A percentile compares a stretch with the other conserved stretches of the same genome.
These are phyloP conservation scores for Rosa multiflora DNA, from an alignment of 306 rosid species.

Conservation along the genomic window DNA sequence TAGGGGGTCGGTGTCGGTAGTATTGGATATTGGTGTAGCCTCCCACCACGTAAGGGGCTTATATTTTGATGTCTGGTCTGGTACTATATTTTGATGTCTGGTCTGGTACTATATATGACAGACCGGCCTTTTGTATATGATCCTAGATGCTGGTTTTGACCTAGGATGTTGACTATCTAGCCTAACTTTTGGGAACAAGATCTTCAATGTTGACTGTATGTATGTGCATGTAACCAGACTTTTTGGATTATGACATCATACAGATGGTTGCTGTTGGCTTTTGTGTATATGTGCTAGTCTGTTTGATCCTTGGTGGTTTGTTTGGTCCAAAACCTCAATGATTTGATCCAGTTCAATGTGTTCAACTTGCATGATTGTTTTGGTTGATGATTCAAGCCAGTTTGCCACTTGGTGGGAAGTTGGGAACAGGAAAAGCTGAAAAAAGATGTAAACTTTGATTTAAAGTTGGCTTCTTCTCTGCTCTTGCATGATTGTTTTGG, in stretches of 20 bases:
- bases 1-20: slow-evolving; percentile 14
- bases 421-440: too few relatives aligned
- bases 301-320: not conserved
- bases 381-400: too few relatives aligned
- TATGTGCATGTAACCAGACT: not conserved
- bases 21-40: not conserved
- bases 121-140: not conserved
- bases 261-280: not conserved
- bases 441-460: too few relatives aligned
- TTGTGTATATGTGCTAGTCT: not conserved
- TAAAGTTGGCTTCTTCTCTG: too few relatives aligned
- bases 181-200: not conserved
- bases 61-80: not conserved
- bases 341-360: too few relatives aligned
- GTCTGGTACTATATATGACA: not conserved
- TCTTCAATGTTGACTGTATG: not conserved
- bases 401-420: too few relatives aligned
- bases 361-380: too few relatives aligned
- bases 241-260: not conserved
- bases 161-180: not conserved
- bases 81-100: not conserved
- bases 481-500: too few relatives aligned
- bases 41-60: not conserved
- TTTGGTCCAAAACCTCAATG: too few relatives aligned
- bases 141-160: not conserved